A percentile compares a stretch with the other conserved stretches of the same genome.
phyloP scores from a whole-genome alignment of 805 yeast species.

The Debaryomyces hansenii region DNA sequence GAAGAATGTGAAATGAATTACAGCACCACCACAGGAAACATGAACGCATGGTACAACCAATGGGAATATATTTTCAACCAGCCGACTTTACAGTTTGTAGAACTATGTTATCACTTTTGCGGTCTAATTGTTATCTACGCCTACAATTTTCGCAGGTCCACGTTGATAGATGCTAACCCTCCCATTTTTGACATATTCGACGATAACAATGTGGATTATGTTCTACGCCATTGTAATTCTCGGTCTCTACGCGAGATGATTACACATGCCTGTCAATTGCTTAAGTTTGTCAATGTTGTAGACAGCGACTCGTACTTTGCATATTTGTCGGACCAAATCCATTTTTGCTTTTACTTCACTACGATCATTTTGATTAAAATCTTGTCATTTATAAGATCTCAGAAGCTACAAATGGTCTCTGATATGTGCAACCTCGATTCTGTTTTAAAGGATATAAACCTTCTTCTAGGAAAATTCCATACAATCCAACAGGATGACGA shows the following conservation, averaged over 20 bases:
- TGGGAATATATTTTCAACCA: constrained; percentile 72
- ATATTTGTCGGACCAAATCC: constrained; percentile 70
- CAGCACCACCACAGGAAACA: constrained; percentile 43
- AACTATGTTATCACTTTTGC: constrained; percentile 65
- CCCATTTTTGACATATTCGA: constrained; percentile 13
- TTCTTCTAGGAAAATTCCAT: constrained; percentile 27
- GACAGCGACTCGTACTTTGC: constrained; percentile 60
- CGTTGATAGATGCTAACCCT: not conserved
- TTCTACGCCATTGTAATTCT: constrained; percentile 25
- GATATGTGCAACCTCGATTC: constrained; percentile 3
- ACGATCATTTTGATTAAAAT: constrained; percentile 36
- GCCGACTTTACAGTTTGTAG: constrained; percentile 73
- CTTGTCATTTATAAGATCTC: constrained; percentile 8
- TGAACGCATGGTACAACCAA: constrained; percentile 62
- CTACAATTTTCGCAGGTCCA: constrained; percentile 25
- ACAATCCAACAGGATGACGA: constrained; percentile 26
- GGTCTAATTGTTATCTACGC: constrained; percentile 50
- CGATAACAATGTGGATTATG: constrained; percentile 19
- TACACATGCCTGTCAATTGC: constrained; percentile 41
- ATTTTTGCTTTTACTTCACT: constrained; percentile 49
- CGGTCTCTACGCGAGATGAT: constrained; percentile 34
- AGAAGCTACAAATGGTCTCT: not conserved
- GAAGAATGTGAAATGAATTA: constrained; percentile 25
- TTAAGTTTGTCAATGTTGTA: constrained; percentile 40
- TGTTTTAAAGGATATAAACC: constrained; percentile 13